These are phyloP conservation scores for Favolaschia claudopus DNA, from an alignment of 768 basidiomycete species.

Conservation along the genomic window DNA sequence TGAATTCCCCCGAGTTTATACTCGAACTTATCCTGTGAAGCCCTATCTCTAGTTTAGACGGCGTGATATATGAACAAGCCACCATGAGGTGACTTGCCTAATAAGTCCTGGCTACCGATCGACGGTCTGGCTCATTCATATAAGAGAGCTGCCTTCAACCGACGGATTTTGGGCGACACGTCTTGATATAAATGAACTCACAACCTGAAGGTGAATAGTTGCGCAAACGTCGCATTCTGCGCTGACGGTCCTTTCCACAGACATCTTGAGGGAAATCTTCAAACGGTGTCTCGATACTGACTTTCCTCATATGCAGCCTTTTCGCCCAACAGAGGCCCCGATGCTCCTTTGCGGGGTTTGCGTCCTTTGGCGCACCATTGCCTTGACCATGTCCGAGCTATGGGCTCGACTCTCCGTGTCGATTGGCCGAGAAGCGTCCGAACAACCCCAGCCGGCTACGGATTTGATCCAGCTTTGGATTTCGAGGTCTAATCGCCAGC, in stretches of 20 bases:
- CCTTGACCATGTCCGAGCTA: slow-evolving; percentile 1
- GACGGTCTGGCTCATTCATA: neutral
- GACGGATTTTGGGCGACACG: no score
- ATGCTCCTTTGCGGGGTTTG: slow-evolving; percentile 12
- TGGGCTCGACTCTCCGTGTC: slow-evolving; percentile 11
- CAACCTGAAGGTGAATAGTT: slow-evolving; percentile 2
- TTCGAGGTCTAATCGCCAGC: slow-evolving; percentile 11
- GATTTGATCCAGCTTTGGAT: slow-evolving; percentile 15
- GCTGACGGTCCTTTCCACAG: neutral
- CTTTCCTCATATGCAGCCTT: slow-evolving; percentile 1
- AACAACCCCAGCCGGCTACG: neutral
- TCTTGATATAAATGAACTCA: neutral
- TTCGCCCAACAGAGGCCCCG: slow-evolving; percentile 13
- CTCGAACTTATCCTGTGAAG: no score
- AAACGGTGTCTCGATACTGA: slow-evolving; percentile 4
- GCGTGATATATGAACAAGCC: no score
- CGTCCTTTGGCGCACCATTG: slow-evolving; percentile 5
- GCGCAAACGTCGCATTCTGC: no score
- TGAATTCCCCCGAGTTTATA: no score
- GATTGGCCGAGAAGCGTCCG: neutral
- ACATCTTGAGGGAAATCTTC: slow-evolving; percentile 18
- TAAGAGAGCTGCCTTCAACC: neutral
- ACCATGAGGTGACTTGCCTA: no score
- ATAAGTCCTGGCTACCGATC: no score
- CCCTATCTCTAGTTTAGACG: no score